Evolutionary conservation across 1,139 yeast genomes (phyloP), one percentile per base, ranked within the genome.

Genomic region (Sugiyamaella grinbergsii): DNA sequence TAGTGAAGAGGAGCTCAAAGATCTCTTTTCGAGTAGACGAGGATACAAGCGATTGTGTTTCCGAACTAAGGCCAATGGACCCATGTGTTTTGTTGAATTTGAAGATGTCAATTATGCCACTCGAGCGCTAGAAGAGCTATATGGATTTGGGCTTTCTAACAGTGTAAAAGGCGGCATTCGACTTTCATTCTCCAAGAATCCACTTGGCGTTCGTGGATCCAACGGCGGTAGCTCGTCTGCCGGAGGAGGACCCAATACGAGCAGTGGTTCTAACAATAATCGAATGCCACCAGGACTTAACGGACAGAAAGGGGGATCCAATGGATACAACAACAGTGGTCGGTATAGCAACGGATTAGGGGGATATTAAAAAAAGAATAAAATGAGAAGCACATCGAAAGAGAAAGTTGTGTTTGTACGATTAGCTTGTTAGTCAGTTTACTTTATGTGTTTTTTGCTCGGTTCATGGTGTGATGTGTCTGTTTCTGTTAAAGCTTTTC

Each of bases 51-150:
- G 98, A 52, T 76, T 93, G 51, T 87, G 96, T 33, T 93, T 93
- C 75, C 79, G 97, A 59, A 73, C 76, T 41, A 74, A 74, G 64
- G 72, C 72, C 49, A 74, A 74, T 57, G 98, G 98, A 1, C 98
- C 98, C 49, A 93, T 93, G 98, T 93, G 98, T 70, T 93, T 93
- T 77, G 98, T 93, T 51, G 98, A 93, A 72, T 93, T 93, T 74
- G 98, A 93, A 61, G 97, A 91, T 67, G 96, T 93, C 46, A 84
- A 87, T 1, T 88, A 81, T 68, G 98, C 98, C 2, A 90, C 98
- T 0, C 77, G 90, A 60, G 97, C 98, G 0, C 76, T 93, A 57
- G 96, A 95, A 32, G 96, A 90, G 69, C 73, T 93, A 50, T 93
- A 93, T 66, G 98, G 98, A 13, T 78, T 93, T 59, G 86, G 85